Evolutionary conservation across 2,329 filamentous ascomycete genomes (phyloP), one percentile per base, ranked within the genome.

Genomic region (Talaromyces sp.): DNA sequence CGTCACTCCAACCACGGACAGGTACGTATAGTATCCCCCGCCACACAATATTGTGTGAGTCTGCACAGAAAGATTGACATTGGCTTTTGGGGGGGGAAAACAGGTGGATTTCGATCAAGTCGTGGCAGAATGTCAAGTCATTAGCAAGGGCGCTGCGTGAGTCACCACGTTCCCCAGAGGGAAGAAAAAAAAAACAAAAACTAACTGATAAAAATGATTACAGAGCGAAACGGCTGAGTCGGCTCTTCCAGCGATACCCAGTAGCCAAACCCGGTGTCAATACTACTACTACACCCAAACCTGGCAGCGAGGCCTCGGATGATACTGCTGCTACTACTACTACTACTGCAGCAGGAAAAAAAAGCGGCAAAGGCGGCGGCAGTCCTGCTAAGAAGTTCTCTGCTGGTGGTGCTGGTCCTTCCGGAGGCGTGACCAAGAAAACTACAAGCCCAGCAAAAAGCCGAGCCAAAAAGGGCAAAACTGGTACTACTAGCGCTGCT

Each of bases 111-210:
- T 55, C 51, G 9, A 38, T 27, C 55, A 53, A 14, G 56, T 61
- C 14, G 51, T 27, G 1, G 17, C 43, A 29, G 59, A 61, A 21
- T 55, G 50, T n/a, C 11, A 49, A 10, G 56, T 58, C 19, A 26
- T 61, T 17, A 61, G 59, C 32, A 53, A 51, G 19, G 59, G 59
- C 31, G 59, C 59, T 27, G 59, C 59, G 59, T 61, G 58, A 46
- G 32, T n/a, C n/a, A n/a, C n/a, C n/a, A n/a, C n/a, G n/a, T n/a
- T n/a, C n/a, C n/a, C n/a, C n/a, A n/a, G n/a, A n/a, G n/a, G n/a
- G n/a, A n/a, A n/a, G n/a, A n/a, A n/a, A n/a, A n/a, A n/a, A n/a
- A n/a, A n/a, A n/a, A n/a, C n/a, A n/a, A n/a, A n/a, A n/a, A n/a
- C n/a, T n/a, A n/a, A 5, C 46, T 41, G 38, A 31, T 61, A 43